phyloP scores from a whole-genome alignment of 805 yeast species.

The Brettanomyces bruxellensis region DNA sequence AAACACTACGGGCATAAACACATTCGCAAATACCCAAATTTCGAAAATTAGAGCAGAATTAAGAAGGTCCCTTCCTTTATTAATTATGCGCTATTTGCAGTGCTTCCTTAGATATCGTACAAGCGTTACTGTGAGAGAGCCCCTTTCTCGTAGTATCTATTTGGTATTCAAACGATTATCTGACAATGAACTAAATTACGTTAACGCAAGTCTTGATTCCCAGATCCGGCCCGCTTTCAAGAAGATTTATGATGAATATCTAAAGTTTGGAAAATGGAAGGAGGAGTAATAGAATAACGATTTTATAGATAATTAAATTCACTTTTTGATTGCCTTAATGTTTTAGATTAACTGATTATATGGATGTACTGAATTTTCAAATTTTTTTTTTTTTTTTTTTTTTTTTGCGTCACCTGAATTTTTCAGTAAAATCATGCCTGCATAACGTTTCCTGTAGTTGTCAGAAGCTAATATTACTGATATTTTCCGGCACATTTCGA shows the following conservation, averaged over 20 bases:
- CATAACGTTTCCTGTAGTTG: no score
- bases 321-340: no score
- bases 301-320: no score
- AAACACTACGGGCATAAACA: slow-evolving; percentile 8
- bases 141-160: slow-evolving; percentile 47
- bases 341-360: no score
- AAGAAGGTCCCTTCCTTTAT: slow-evolving; percentile 51
- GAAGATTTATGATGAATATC: slow-evolving; percentile 62
- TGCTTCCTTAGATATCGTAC: slow-evolving; percentile 43
- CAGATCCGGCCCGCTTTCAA: slow-evolving; percentile 63
- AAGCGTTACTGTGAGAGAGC: slow-evolving; percentile 34
- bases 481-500: no score
- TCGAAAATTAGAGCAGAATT: slow-evolving; percentile 49
- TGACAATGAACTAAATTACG: slow-evolving; percentile 49
- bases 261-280: slow-evolving; percentile 74
- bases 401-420: no score
- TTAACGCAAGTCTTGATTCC: slow-evolving; percentile 57
- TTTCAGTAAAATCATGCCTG: no score
- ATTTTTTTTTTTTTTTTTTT: no score
- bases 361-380: no score
- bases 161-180: slow-evolving; percentile 64
- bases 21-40: slow-evolving; percentile 42
- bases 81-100: slow-evolving; percentile 51
- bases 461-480: no score
- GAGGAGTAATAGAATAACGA: slow-evolving; percentile 30